These are phyloP conservation scores for Pulveroboletus ravenelii DNA, from an alignment of 768 basidiomycete species.

Conservation along the genomic window DNA sequence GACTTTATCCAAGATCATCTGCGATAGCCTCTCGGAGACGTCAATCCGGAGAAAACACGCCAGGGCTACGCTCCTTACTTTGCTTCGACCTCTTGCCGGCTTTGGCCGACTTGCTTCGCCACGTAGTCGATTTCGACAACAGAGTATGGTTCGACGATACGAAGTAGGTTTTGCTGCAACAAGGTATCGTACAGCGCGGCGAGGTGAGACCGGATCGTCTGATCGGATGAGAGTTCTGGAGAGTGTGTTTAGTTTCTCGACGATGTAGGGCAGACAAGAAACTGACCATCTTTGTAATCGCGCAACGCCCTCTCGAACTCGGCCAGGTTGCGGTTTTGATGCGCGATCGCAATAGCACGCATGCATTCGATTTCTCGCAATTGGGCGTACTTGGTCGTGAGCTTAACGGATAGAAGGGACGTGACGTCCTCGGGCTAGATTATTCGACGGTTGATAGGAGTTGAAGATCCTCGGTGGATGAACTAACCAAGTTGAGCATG, in stretches of 20 bases:
- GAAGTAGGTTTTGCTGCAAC: conserved; percentile 89
- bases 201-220: conserved; percentile 92
- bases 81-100: conserved; percentile 80
- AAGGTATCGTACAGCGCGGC: conserved; percentile 93
- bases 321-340: conserved; percentile 82
- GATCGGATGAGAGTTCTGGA: conserved; percentile 89
- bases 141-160: conserved; percentile 95
- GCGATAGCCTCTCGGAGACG: conserved; percentile 61
- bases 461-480: background rate
- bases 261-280: background rate
- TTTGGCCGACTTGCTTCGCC: conserved; percentile 81
- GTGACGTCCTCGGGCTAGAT: conserved; percentile 89
- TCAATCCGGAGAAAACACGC: conserved; percentile 1
- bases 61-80: conserved; percentile 52
- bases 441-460: background rate
- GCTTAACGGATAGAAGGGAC: conserved; percentile 78
- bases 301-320: conserved; percentile 85
- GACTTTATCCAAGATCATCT: conserved; percentile 97
- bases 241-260: background rate
- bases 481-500: conserved; percentile 87
- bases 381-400: conserved; percentile 83
- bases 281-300: conserved; percentile 76
- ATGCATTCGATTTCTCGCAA: conserved; percentile 90
- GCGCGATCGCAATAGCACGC: conserved; percentile 92
- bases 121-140: conserved; percentile 89